A percentile compares a stretch with the other conserved stretches of the same genome.
Conservation (phyloP, 352 stramenopile genomes). For the Pythium dissimile region DNA sequence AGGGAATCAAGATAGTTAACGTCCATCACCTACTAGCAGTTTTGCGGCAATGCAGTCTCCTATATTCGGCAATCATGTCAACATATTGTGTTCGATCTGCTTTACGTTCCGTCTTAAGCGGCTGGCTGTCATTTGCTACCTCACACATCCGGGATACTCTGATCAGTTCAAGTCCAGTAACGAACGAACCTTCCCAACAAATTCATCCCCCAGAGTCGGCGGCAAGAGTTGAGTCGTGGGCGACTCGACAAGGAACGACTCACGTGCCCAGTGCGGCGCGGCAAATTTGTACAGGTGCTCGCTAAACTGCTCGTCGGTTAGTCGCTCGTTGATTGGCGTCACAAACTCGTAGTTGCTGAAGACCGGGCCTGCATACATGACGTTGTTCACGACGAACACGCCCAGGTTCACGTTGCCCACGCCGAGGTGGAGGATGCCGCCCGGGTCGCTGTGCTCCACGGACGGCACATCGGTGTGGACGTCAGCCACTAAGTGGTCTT, state of each 20-base stretch:
- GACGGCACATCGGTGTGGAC: conserved; percentile 32
- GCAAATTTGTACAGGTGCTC: not conserved
- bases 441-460: conserved; percentile 26
- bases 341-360: conserved; percentile 41
- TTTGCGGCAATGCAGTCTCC: too few species aligned
- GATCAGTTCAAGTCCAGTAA: too few species aligned
- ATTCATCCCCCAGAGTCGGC: too few species aligned
- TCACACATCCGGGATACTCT: too few species aligned
- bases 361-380: conserved; percentile 33
- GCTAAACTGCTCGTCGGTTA: conserved; percentile 28
- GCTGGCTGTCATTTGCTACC: too few species aligned
- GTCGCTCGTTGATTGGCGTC: conserved; percentile 24
- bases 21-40: too few species aligned
- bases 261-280: conserved; percentile 15
- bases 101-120: too few species aligned
- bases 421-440: conserved; percentile 28
- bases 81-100: too few species aligned
- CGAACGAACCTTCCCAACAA: too few species aligned
- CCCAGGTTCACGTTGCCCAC: conserved; percentile 27
- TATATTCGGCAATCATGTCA: too few species aligned
- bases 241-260: conserved; percentile 17
- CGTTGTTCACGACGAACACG: conserved; percentile 28
- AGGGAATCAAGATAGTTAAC: too few species aligned
- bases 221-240: not conserved
- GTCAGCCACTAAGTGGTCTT: conserved; percentile 29